Base-by-base conservation (phyloP, 495 filamentous ascomycete species). In the Podospora pseudoanserina region DNA sequence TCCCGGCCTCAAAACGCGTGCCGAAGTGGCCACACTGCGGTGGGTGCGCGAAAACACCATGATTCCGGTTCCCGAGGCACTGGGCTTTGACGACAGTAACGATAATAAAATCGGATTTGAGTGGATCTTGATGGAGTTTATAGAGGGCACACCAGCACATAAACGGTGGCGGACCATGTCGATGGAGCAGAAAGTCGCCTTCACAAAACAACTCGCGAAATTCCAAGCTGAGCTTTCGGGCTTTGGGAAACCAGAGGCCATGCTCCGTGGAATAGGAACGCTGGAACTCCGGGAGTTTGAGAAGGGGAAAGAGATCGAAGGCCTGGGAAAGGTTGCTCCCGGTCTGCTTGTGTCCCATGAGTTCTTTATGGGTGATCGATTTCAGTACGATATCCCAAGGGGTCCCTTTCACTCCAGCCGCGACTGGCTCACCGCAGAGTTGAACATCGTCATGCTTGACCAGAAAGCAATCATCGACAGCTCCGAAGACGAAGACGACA, bases 11-110 rank as follows among this genome's bases (percentile, higher is more conserved):
- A 85, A 86, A 68, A 79, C 74, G 3, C 72, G 72, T 30, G 82
- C 82, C 70, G 84, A 86, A 71, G 84, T 84, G 4, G 80, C 83
- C 7, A 86, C 85, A 3, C 74, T 83, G 54, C 72, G 75, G 5
- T 83, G 74, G 67, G 64, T 86, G n/a, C 70, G 70, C 6, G 63
- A 66, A 13, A 65, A 71, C 61, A 82, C 84, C 18, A 67, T 65
- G 0, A 75, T 85, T 9, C 84, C 82, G 16, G 74, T 83, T 2
- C 79, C 84, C 2, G 65, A 70, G 11, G 74, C 84, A 20, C 68
- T 80, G 54, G 77, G 76, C 34, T 84, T 74, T 63, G 75, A 84
- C 26, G 72, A 78, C 11, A 76, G 77, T 6, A 60, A 67, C 9
- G 65, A 77, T 2, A 84, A 84, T 67, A 69, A 70, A 9, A 71